phyloP scores from a whole-genome alignment of 2,329 filamentous ascomycete genomes.

The Diplocarpon rosae region DNA sequence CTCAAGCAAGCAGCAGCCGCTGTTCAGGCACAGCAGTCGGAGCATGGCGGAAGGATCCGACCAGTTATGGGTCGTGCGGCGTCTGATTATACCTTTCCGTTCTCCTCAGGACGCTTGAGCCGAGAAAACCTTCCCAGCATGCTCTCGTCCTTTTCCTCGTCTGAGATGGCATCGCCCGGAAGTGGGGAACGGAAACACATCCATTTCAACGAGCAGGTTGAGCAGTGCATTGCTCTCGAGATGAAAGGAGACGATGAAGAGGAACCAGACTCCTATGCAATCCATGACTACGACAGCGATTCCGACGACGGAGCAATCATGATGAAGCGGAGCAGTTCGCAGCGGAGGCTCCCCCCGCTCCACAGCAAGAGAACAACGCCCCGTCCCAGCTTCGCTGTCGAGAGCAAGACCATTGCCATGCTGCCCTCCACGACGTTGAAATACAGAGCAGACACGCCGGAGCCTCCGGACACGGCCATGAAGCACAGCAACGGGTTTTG shows the following conservation, averaged over 20 bases:
- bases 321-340: conserved; percentile 61
- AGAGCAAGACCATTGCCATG: conserved; percentile 58
- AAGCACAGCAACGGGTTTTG: conserved; percentile 46
- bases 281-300: conserved; percentile 40
- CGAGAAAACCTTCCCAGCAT: conserved; percentile 39
- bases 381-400: conserved; percentile 40
- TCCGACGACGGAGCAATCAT: conserved; percentile 50
- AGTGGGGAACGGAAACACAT: conserved; percentile 76
- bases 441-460: conserved; percentile 46
- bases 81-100: conserved; percentile 59
- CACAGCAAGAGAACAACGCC: conserved; percentile 26
- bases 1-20: conserved; percentile 52
- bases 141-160: conserved; percentile 57
- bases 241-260: conserved; percentile 71
- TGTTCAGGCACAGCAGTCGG: conserved; percentile 33
- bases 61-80: conserved; percentile 50
- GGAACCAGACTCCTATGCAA: conserved; percentile 33
- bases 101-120: conserved; percentile 50
- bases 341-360: conserved; percentile 30
- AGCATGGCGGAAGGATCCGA: conserved; percentile 32
- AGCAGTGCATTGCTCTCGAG: conserved; percentile 91
- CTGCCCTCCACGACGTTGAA: conserved; percentile 59
- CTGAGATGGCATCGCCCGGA: conserved; percentile 50
- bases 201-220: conserved; percentile 91
- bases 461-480: conserved; percentile 50